Percentiles rank a stretch among this genome's conserved stretches.
phyloP scores from a whole-genome alignment of 148 eudicot genomes.

The Rhododendron henanense region DNA sequence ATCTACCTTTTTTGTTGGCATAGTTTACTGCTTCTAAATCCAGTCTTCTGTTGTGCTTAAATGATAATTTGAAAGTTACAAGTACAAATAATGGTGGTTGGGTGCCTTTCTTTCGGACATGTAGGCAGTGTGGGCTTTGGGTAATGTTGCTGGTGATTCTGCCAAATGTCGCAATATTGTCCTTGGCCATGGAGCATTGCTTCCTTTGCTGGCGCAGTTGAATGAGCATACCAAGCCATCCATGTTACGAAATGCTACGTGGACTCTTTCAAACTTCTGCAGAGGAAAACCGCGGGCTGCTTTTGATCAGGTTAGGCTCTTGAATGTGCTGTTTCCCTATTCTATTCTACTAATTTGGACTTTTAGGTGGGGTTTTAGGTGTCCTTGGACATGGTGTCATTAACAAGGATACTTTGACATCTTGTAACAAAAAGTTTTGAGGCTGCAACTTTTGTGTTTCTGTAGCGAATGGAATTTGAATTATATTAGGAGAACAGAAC shows the following conservation, averaged over 20 bases:
- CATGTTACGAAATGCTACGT: slow-evolving; percentile 51
- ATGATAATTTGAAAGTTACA: not conserved
- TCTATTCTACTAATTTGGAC: not conserved
- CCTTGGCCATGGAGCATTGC: slow-evolving; percentile 36
- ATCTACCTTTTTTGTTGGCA: not conserved
- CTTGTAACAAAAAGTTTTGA: not conserved
- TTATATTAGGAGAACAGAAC: not conserved
- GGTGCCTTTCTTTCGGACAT: not conserved
- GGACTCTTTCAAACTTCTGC: slow-evolving; percentile 53
- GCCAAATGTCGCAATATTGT: slow-evolving; percentile 50
- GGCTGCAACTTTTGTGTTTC: not conserved
- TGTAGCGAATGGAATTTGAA: not conserved
- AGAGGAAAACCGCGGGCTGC: slow-evolving; percentile 46
- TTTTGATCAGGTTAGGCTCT: slow-evolving; percentile 33
- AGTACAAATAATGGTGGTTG: not conserved
- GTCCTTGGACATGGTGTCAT: not conserved
- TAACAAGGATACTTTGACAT: not conserved
- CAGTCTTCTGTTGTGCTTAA: not conserved
- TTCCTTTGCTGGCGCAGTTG: slow-evolving; percentile 37
- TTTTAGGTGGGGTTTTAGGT: not conserved
- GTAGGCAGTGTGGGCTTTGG: slow-evolving; percentile 55
- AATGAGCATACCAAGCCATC: slow-evolving; percentile 47
- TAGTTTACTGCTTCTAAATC: not conserved
- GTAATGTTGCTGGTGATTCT: slow-evolving; percentile 53
- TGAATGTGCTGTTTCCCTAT: not conserved